Percentiles rank a stretch among this genome's conserved stretches.
phyloP scores from a whole-genome alignment of 1,284 basidiomycete genomes.

The Exobasidium cylindrosporum region DNA sequence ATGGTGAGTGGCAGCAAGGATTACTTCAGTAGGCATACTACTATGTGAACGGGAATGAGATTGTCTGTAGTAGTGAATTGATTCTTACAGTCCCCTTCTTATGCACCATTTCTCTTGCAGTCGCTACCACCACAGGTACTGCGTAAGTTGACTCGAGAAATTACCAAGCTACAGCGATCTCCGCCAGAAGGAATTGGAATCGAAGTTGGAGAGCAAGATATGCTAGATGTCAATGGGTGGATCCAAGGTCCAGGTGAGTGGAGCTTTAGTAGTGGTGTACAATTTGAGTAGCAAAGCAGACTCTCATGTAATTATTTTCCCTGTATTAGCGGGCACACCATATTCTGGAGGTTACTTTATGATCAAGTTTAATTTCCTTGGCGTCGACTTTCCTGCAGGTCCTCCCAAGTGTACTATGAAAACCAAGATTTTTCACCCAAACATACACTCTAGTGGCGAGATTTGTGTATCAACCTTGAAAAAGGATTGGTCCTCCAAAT shows the following conservation, averaged over 20 bases:
- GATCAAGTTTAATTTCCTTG: constrained; percentile 30
- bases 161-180: constrained; percentile 14
- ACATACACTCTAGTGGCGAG: constrained; percentile 82
- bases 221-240: constrained; percentile 26
- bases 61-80: too few species aligned
- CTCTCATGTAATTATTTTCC: constrained; percentile 44
- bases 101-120: too few species aligned
- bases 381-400: constrained; percentile 25
- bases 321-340: constrained; percentile 69
- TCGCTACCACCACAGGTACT: constrained; percentile 14
- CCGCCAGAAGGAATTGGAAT: constrained; percentile 27
- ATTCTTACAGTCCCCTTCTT: too few species aligned
- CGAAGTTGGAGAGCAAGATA: constrained; percentile 23
- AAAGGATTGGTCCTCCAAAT: constrained; percentile 88
- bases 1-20: too few species aligned
- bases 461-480: constrained; percentile 97
- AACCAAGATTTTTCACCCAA: constrained; percentile 76
- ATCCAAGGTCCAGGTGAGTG: constrained; percentile 23
- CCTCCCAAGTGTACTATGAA: constrained; percentile 23
- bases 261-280: too few species aligned
- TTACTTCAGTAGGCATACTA: too few species aligned
- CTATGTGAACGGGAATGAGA: too few species aligned
- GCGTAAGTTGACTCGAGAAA: constrained; percentile 23
- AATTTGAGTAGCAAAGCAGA: neutral
- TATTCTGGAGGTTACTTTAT: constrained; percentile 61